Evolutionary conservation across 2,329 filamentous ascomycete species (phyloP).

Genomic region (Fusarium sp.): DNA sequence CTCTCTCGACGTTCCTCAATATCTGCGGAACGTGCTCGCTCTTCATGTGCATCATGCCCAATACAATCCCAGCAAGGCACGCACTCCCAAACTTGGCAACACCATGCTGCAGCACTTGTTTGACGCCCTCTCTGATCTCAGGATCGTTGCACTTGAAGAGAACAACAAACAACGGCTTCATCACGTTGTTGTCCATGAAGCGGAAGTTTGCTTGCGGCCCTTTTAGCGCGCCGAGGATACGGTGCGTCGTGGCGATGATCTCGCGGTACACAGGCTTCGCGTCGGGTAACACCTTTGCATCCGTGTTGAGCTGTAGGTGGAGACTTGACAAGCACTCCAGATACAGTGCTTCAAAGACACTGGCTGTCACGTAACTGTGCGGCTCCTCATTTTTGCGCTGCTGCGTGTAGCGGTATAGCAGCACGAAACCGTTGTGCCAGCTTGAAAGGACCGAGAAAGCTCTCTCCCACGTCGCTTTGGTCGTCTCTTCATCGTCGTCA

Average conservation of each 20-base stretch:
- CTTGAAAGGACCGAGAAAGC: constrained; percentile 5
- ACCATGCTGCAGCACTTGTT: constrained; percentile 12
- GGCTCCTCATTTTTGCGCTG: constrained; percentile 9
- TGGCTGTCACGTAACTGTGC: constrained; percentile 19
- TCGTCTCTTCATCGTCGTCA: not conserved
- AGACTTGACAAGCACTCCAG: constrained; percentile 27
- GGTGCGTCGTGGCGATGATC: constrained; percentile 20
- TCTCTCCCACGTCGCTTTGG: constrained; percentile 8
- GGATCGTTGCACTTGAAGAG: constrained; percentile 32
- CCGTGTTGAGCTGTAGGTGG: constrained; percentile 3
- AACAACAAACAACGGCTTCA: constrained; percentile 33
- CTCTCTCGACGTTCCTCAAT: constrained; percentile 34
- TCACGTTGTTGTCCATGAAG: constrained; percentile 29
- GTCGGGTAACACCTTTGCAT: constrained; percentile 27
- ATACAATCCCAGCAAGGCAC: constrained; percentile 18
- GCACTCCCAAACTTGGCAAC: constrained; percentile 1
- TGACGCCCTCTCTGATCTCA: constrained; percentile 9
- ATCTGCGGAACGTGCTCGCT: constrained; percentile 12
- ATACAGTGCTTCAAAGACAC: constrained; percentile 33
- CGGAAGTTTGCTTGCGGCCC: not conserved
- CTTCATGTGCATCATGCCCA: constrained; percentile 29
- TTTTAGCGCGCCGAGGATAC: constrained; percentile 8
- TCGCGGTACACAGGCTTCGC: constrained; percentile 27
- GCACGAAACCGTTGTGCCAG: constrained; percentile 30
- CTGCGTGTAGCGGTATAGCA: constrained; percentile 18